Evolutionary conservation across 352 stramenopile species (phyloP), one percentile per base, ranked within the genome.

Genomic region (Globisporangium uncinulatum): DNA sequence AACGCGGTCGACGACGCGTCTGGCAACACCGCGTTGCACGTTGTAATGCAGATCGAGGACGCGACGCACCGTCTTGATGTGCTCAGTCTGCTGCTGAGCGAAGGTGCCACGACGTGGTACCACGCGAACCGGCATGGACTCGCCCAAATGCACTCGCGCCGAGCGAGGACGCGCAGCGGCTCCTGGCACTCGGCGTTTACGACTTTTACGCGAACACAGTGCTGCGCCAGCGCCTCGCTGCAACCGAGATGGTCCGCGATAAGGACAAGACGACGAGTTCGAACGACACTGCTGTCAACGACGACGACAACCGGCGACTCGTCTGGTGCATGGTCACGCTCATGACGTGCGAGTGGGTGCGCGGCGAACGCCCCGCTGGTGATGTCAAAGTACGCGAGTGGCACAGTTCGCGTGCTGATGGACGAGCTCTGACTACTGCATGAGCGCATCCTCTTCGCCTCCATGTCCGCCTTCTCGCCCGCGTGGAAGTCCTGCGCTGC

Each of bases 391-490:
- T 56, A 9, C 68, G 69, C 19, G 68, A 76, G 34, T 88, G 80
- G 77, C 63, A 82, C 49, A 90, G 80, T n/a, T n/a, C n/a, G n/a
- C 24, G 65, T 70, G 32, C 61, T 90, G 3, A 59, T 61, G 9
- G 70, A 87, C n/a, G 80, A 87, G 51, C 51, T 74, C 34, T 90
- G 77, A 77, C 47, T 90, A 19, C 72, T 76, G 4, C 80, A 83
- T 24, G 71, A 70, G 15, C 56, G 65, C 11, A 69, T 90, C 47
- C 67, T 69, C n/a, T 87, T 88, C 17, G 55, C 70, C 13, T 65
- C 70, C 1, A 62, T 61, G 3, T 90, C 80, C 0, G 46, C 17
- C 0, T 88, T 88, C 46, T 65, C 69, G 15, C 57, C 75, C 17
- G 52, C 58, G 1, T 29, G 4, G 4, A 29, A 29, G 68, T 88